These are phyloP conservation scores for Auricularia auricula-judae DNA, from an alignment of 768 basidiomycete species.

Conservation along the genomic window DNA sequence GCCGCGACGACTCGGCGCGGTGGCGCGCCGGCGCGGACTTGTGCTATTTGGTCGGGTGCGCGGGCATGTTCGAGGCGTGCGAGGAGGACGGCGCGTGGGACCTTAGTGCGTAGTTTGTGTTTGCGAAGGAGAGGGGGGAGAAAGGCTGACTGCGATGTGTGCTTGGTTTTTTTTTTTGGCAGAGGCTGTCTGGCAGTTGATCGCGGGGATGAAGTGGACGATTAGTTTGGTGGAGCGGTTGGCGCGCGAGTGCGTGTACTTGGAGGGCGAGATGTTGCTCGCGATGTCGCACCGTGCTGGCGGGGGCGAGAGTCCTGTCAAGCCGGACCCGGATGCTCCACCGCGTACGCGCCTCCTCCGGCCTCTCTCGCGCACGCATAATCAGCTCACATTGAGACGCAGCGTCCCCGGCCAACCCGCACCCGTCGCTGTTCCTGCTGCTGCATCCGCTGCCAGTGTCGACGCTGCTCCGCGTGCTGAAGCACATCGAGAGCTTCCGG, in stretches of 20 bases:
- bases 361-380: not conserved
- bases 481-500: not conserved
- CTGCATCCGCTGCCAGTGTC: not conserved
- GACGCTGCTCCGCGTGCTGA: not conserved
- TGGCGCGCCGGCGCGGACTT: not conserved
- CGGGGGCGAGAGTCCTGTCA: not conserved
- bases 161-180: no score
- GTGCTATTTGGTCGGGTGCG: not conserved
- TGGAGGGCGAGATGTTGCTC: not conserved
- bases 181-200: not conserved
- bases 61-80: not conserved
- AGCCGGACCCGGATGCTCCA: not conserved
- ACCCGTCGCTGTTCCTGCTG: not conserved
- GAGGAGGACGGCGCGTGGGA: not conserved
- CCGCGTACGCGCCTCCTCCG: not conserved
- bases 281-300: not conserved
- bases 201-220: not conserved
- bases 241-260: not conserved
- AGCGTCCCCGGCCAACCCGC: not conserved
- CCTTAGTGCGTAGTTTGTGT: not conserved
- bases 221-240: not conserved
- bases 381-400: not conserved
- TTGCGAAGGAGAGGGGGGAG: not conserved
- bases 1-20: not conserved
- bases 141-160: not conserved